Evolutionary conservation across 768 basidiomycete genomes (phyloP).

Genomic region (Leucogyrophana mollusca): DNA sequence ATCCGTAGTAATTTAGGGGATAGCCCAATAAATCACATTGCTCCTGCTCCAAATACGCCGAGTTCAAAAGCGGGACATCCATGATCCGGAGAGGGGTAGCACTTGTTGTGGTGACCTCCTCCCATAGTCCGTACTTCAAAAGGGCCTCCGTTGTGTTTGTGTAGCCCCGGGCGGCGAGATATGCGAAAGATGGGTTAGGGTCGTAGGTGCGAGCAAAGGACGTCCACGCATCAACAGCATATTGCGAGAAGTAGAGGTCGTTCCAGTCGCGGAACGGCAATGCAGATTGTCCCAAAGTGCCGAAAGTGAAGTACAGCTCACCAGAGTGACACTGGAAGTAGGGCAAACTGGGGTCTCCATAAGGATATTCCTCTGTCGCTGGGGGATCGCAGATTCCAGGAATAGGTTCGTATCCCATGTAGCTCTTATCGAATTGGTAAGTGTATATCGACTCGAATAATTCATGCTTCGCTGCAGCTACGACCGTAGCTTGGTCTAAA

Average conservation of each 20-base stretch:
- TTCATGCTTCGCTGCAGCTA: slow-evolving; percentile 39
- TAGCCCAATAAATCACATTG: slow-evolving; percentile 1
- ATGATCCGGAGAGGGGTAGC: background rate
- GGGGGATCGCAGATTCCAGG: slow-evolving; percentile 45
- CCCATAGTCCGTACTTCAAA: slow-evolving; percentile 6
- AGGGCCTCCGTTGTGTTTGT: slow-evolving; percentile 29
- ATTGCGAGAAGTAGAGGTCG: slow-evolving; percentile 45
- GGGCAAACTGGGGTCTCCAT: slow-evolving; percentile 45
- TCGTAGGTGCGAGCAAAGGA: slow-evolving; percentile 46
- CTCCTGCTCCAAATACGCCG: background rate
- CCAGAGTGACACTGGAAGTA: slow-evolving; percentile 45
- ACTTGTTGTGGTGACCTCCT: background rate
- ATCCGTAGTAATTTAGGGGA: background rate
- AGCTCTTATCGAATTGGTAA: slow-evolving; percentile 49
- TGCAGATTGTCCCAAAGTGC: slow-evolving; percentile 34
- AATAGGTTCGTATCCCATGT: slow-evolving; percentile 44
- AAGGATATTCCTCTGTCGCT: slow-evolving; percentile 36
- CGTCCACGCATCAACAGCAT: slow-evolving; percentile 44
- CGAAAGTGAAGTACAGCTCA: slow-evolving; percentile 31
- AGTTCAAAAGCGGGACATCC: background rate
- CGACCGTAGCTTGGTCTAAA: slow-evolving; percentile 48
- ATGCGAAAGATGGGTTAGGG: slow-evolving; percentile 43
- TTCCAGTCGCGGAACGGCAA: slow-evolving; percentile 44
- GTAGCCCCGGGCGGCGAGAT: slow-evolving; percentile 44
- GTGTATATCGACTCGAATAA: slow-evolving; percentile 41